phyloP scores from a whole-genome alignment of 768 basidiomycete genomes.

The Xerocomus brunneocitrinus region DNA sequence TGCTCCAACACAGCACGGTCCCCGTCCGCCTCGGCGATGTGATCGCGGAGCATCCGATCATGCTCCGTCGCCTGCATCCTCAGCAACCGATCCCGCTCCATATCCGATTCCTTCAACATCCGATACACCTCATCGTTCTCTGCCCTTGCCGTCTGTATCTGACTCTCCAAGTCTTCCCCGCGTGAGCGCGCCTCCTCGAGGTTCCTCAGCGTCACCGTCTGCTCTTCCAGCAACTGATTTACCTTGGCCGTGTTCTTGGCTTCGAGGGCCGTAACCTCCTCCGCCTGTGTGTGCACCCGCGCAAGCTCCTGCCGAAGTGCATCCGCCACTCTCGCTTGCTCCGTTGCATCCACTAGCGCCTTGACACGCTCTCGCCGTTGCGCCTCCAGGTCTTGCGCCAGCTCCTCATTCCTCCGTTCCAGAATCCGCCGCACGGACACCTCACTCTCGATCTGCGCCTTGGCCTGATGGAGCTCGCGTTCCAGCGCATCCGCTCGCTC shows the following conservation, averaged over 20 bases:
- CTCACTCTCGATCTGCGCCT: conserved; percentile 62
- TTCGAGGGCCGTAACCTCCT: conserved; percentile 66
- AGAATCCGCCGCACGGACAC: conserved; percentile 53
- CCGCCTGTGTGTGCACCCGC: conserved; percentile 56
- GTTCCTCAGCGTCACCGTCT: conserved; percentile 63
- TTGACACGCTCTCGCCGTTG: conserved; percentile 50
- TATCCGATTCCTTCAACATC: conserved; percentile 61
- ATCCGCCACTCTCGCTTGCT: conserved; percentile 58
- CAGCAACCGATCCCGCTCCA: conserved; percentile 76
- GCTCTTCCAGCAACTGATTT: conserved; percentile 65
- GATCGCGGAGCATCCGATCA: conserved; percentile 71
- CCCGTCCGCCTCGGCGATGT: conserved; percentile 89
- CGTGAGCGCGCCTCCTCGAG: conserved; percentile 72
- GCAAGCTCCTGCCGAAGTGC: conserved; percentile 57
- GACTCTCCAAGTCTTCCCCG: conserved; percentile 70
- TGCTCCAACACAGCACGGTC: conserved; percentile 91
- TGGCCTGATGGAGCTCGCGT: conserved; percentile 59
- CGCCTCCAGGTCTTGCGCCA: conserved; percentile 51
- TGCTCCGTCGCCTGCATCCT: conserved; percentile 67
- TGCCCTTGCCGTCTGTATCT: conserved; percentile 62
- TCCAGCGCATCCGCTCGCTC: conserved; percentile 55
- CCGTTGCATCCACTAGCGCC: conserved; percentile 65
- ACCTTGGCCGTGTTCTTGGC: conserved; percentile 59
- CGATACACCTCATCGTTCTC: conserved; percentile 66
- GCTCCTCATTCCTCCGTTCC: conserved; percentile 59